A percentile compares a stretch with the other conserved stretches of the same genome.
Conservation (phyloP, 2,329 filamentous ascomycete species). For the Diaporthe citriasiana region DNA sequence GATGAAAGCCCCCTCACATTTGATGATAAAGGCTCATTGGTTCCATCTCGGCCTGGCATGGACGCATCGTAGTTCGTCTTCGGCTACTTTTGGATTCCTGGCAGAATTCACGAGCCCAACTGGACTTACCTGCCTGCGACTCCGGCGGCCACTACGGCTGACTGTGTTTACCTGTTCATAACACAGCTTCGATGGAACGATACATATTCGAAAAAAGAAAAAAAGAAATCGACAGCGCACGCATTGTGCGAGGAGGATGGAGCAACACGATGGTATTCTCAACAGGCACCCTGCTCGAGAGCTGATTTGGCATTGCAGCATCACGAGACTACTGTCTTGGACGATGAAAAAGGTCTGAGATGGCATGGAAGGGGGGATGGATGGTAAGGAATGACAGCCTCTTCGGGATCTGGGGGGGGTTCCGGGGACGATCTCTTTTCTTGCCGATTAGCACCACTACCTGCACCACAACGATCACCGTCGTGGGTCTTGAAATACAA, state of each 20-base stretch:
- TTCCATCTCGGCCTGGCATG: background rate
- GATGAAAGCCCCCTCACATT: constrained; percentile 7
- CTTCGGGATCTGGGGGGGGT: background rate
- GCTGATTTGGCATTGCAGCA: constrained; percentile 1
- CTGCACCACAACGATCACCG: background rate
- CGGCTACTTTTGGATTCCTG: constrained; percentile 21
- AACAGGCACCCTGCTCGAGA: background rate
- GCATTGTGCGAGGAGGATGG: constrained; percentile 3
- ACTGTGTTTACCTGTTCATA: constrained; percentile 13
- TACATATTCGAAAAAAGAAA: background rate
- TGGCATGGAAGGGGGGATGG: background rate
- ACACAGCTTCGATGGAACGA: background rate
- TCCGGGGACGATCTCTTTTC: background rate
- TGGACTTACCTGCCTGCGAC: background rate
- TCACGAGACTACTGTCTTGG: background rate
- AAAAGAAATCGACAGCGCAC: background rate
- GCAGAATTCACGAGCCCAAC: constrained; percentile 5
- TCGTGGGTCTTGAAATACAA: constrained; percentile 23
- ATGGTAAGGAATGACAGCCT: background rate
- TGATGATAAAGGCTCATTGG: background rate
- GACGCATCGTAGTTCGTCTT: background rate
- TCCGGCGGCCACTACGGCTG: background rate
- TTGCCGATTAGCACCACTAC: background rate
- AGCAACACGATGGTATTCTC: background rate
- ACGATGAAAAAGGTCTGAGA: background rate